Percentiles rank a stretch among this genome's conserved stretches.
Conservation (phyloP, 495 filamentous ascomycete species). For the Aspergillus funiculosus region DNA sequence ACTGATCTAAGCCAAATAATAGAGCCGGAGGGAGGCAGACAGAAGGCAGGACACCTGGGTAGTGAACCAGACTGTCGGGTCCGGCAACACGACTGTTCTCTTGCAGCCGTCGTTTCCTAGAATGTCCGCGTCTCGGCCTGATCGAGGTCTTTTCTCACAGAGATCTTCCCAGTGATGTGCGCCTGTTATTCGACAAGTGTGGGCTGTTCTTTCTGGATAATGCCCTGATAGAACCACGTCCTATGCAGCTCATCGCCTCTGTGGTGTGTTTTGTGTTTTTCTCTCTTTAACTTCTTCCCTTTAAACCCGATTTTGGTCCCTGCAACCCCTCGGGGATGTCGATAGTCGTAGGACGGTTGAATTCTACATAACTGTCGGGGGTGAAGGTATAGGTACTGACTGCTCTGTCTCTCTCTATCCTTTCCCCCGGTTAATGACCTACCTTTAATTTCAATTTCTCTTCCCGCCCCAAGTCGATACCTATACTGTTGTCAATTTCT, state of each 20-base stretch:
- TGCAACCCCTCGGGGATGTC: not conserved
- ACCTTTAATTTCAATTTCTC: not conserved
- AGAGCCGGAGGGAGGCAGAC: slow-evolving; percentile 1
- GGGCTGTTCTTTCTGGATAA: slow-evolving; percentile 7
- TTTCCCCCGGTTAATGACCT: not conserved
- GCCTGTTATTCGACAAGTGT: slow-evolving; percentile 9
- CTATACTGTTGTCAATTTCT: too few species aligned
- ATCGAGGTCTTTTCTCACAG: slow-evolving; percentile 4
- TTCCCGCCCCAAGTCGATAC: not conserved
- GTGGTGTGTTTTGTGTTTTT: slow-evolving; percentile 3
- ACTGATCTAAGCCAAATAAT: not conserved
- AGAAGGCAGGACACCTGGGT: slow-evolving; percentile 23
- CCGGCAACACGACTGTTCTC: slow-evolving; percentile 20
- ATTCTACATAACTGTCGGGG: slow-evolving; percentile 9
- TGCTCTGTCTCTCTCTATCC: not conserved
- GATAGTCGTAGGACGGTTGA: not conserved
- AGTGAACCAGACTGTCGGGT: slow-evolving; percentile 34
- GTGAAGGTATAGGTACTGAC: slow-evolving; percentile 4
- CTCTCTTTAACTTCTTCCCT: slow-evolving; percentile 7
- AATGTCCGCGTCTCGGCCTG: slow-evolving; percentile 9
- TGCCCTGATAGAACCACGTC: slow-evolving; percentile 28
- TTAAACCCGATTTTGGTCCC: slow-evolving; percentile 1
- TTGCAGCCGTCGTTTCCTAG: slow-evolving; percentile 9
- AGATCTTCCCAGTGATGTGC: slow-evolving; percentile 15
- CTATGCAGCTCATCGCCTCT: slow-evolving; percentile 16